A percentile compares a stretch with the other conserved stretches of the same genome.
phyloP scores from a whole-genome alignment of 139 green algal species.

The Tetraselmis chui region DNA sequence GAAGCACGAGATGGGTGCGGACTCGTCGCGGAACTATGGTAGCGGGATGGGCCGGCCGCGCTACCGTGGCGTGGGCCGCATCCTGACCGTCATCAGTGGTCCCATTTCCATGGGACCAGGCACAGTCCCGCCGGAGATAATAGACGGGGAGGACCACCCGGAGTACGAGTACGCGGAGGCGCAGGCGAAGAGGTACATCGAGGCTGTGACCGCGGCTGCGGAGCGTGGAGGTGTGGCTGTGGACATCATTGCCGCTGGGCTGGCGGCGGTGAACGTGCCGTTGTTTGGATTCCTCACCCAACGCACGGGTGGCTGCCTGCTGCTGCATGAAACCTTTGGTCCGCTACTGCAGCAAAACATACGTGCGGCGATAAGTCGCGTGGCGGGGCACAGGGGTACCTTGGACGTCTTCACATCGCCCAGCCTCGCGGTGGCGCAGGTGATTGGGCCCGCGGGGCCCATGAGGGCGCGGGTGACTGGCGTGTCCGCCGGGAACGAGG shows the following conservation, averaged over 20 bases:
- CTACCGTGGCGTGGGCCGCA: not conserved
- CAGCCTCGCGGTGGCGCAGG: conserved; percentile 20
- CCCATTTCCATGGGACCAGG: conserved; percentile 21
- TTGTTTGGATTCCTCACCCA: conserved; percentile 23
- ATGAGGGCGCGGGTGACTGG: not conserved
- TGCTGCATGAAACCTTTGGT: conserved; percentile 34
- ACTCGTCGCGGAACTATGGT: not conserved
- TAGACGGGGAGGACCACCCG: conserved; percentile 11
- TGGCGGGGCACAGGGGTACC: conserved; percentile 15
- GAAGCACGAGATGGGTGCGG: not conserved
- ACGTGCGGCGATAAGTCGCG: conserved; percentile 14
- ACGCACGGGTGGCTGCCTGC: conserved; percentile 24
- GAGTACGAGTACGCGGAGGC: conserved; percentile 11
- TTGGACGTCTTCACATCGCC: conserved; percentile 32
- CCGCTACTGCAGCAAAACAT: conserved; percentile 18
- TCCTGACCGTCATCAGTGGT: conserved; percentile 18
- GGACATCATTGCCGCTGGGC: conserved; percentile 33
- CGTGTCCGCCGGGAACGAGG: conserved; percentile 4
- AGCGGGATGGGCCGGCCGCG: not conserved
- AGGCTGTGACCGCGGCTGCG: conserved; percentile 15
- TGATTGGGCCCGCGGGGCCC: conserved; percentile 24
- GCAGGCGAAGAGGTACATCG: conserved; percentile 17
- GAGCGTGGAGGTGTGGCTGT: conserved; percentile 23
- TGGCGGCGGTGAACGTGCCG: conserved; percentile 23
- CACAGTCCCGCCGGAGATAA: conserved; percentile 5